Percentiles rank a stretch among this genome's conserved stretches.
phyloP scores from a whole-genome alignment of 495 filamentous ascomycete genomes.

The Penicillium riverlandense region DNA sequence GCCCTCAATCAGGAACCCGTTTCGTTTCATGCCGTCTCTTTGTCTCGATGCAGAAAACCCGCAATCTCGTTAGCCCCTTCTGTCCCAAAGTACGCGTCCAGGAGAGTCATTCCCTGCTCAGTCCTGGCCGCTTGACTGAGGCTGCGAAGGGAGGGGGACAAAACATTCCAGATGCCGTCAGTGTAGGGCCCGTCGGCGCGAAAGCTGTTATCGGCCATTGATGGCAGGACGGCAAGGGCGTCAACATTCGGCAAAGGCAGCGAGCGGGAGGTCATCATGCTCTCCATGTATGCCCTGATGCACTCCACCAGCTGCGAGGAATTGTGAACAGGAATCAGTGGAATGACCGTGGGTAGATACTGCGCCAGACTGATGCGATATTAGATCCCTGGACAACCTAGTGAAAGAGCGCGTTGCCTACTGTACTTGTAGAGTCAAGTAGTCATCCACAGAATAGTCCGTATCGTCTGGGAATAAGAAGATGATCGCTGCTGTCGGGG shows the following conservation, averaged over 20 bases:
- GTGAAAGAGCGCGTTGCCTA: no score
- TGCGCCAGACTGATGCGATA: no score
- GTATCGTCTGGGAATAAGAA: no score
- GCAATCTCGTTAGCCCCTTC: background rate
- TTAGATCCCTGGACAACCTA: no score
- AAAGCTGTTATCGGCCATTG: background rate
- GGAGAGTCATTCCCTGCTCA: constrained; percentile 17
- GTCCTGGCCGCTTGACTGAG: constrained; percentile 34
- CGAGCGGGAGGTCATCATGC: background rate
- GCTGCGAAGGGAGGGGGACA: constrained; percentile 38
- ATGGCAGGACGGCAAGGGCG: background rate
- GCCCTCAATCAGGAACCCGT: background rate
- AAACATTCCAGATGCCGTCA: constrained; percentile 34
- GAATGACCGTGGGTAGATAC: no score
- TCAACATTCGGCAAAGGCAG: background rate
- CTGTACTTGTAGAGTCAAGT: no score
- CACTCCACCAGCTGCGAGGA: constrained; percentile 35
- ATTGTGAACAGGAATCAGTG: background rate
- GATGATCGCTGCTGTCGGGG: no score
- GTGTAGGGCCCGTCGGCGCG: background rate
- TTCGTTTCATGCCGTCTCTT: background rate
- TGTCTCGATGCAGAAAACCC: background rate
- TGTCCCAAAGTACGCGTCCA: background rate
- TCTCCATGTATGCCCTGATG: constrained; percentile 23
- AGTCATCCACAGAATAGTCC: no score